phyloP scores from a whole-genome alignment of 345 rosid species.

The Gossypium raimondii region DNA sequence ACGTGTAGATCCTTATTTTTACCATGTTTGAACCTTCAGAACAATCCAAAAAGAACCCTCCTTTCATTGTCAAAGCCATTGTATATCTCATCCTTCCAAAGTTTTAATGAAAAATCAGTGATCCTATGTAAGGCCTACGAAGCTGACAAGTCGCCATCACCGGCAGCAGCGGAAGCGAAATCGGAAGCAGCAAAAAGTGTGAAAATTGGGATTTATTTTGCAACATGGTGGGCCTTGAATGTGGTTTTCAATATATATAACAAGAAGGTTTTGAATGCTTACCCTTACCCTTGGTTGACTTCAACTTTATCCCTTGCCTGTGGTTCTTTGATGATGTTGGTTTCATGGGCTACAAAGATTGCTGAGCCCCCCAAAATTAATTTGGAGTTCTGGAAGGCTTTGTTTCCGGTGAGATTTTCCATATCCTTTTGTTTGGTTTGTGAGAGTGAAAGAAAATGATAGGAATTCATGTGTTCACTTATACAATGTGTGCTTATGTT shows the following conservation, averaged over 20 bases:
- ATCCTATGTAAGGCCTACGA: slow-evolving; percentile 72
- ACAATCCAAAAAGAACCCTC: slow-evolving; percentile 18
- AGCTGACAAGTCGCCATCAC: slow-evolving; percentile 63
- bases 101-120: slow-evolving; percentile 27
- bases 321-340: slow-evolving; percentile 91
- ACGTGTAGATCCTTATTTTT: slow-evolving; percentile 35
- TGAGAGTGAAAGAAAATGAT: slow-evolving; percentile 18
- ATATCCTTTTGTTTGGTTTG: slow-evolving; percentile 30
- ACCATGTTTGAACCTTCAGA: slow-evolving; percentile 28
- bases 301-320: slow-evolving; percentile 91
- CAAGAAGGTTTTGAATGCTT: slow-evolving; percentile 96
- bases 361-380: slow-evolving; percentile 87
- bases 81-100: slow-evolving; percentile 42
- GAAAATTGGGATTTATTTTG: slow-evolving; percentile 86
- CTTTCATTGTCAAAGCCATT: slow-evolving; percentile 57
- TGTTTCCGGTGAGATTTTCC: slow-evolving; percentile 77
- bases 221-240: slow-evolving; percentile 98
- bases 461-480: neutral
- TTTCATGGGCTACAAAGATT: slow-evolving; percentile 83
- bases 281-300: slow-evolving; percentile 97
- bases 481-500: slow-evolving; percentile 18
- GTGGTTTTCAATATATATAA: slow-evolving; percentile 95
- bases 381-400: slow-evolving; percentile 85
- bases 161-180: slow-evolving; percentile 27
- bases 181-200: slow-evolving; percentile 49